Evolutionary conservation across 805 yeast genomes (phyloP).

Genomic region (Saccharomycopsis sp.): DNA sequence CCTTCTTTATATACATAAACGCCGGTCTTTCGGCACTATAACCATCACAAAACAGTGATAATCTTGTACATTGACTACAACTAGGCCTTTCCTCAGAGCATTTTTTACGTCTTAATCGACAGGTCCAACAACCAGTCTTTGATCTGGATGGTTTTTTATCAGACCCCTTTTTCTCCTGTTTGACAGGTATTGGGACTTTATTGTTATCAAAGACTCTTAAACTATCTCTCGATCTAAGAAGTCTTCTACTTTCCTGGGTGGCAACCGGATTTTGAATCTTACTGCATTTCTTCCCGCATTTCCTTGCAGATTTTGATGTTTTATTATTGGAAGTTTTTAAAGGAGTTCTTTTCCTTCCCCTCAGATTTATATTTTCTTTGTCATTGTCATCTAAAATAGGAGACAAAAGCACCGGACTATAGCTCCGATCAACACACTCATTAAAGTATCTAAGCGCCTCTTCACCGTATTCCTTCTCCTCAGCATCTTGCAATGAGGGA

Average conservation of each 20-base stretch:
- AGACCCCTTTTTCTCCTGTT: background rate
- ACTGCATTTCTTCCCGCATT: too few species aligned
- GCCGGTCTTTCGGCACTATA: constrained; percentile 44
- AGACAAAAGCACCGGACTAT: too few species aligned
- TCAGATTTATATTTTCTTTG: too few species aligned
- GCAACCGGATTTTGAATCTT: too few species aligned
- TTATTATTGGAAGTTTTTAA: too few species aligned
- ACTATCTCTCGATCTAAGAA: too few species aligned
- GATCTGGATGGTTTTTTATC: constrained; percentile 31
- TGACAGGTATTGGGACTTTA: background rate
- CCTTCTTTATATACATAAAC: constrained; percentile 41
- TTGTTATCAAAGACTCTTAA: background rate
- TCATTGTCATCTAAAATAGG: too few species aligned
- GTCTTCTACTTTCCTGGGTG: too few species aligned
- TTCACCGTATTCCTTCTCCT: background rate
- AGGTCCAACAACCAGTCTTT: constrained; percentile 72
- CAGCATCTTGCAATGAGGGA: background rate
- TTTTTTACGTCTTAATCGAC: constrained; percentile 64
- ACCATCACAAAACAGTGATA: constrained; percentile 54
- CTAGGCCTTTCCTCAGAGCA: constrained; percentile 61
- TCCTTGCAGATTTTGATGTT: too few species aligned
- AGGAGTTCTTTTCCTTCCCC: too few species aligned
- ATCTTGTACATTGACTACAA: constrained; percentile 51
- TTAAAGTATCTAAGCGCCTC: background rate
- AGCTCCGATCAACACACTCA: background rate